Conservation (phyloP, 345 rosid genomes). For the Hirschfeldia incana region DNA sequence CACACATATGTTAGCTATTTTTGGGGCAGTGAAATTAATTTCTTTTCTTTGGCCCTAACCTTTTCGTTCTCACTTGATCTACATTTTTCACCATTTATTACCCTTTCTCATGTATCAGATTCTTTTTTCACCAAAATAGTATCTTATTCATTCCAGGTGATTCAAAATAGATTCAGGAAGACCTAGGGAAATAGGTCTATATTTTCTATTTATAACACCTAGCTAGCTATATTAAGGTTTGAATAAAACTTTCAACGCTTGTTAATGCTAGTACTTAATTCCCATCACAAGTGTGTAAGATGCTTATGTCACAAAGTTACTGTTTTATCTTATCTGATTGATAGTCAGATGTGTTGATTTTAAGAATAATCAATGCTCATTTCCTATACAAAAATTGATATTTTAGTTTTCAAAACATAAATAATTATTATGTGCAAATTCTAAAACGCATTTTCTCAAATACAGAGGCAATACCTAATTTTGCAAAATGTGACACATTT, state of each 20-base stretch:
- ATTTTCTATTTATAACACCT: conserved; percentile 27
- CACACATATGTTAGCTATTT: conserved; percentile 16
- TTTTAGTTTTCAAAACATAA: too few species aligned
- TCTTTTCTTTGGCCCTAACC: conserved; percentile 14
- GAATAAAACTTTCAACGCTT: conserved; percentile 1
- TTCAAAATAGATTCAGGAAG: conserved; percentile 11
- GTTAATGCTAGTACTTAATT: conserved; percentile 14
- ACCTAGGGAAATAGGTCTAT: conserved; percentile 34
- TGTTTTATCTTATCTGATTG: background rate
- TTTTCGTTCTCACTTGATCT: conserved; percentile 25
- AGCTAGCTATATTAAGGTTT: conserved; percentile 33
- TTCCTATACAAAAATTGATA: too few species aligned
- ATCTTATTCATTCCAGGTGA: conserved; percentile 33
- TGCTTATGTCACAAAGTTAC: conserved; percentile 14
- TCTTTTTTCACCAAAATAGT: conserved; percentile 36
- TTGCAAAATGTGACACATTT: background rate
- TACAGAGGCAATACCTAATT: background rate
- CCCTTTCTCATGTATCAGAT: conserved; percentile 22
- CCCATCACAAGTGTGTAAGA: background rate
- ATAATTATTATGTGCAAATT: background rate
- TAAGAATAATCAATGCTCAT: background rate
- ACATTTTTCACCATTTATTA: conserved; percentile 27
- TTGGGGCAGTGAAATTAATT: conserved; percentile 33
- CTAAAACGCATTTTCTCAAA: background rate
- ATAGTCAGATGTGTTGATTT: background rate